phyloP scores from a whole-genome alignment of 495 filamentous ascomycete genomes.

The Chaetomium tenue region DNA sequence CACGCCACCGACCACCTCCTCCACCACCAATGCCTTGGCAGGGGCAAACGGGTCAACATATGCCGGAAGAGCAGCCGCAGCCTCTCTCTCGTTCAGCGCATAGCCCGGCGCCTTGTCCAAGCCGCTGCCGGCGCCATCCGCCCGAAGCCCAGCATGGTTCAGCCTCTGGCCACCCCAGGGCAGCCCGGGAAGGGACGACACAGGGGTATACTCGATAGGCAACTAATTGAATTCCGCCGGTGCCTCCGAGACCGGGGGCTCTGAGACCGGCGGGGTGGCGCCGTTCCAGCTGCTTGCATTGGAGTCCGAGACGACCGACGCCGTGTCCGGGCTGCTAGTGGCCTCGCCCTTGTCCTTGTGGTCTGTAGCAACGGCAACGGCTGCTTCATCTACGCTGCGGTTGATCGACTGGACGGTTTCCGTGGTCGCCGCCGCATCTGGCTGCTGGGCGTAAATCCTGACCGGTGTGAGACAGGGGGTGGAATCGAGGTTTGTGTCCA shows the following conservation, averaged over 20 bases:
- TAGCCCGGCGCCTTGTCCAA: not conserved
- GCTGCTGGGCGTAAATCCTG: not conserved
- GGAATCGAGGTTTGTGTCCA: not conserved
- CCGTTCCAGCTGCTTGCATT: constrained; percentile 6
- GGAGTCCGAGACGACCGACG: not conserved
- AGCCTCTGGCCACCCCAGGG: not conserved
- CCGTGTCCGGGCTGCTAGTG: not conserved
- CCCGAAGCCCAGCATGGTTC: not conserved
- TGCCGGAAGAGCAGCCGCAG: not conserved
- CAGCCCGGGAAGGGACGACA: not conserved
- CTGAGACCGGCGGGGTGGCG: not conserved
- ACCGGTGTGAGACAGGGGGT: not conserved
- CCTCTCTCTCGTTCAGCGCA: not conserved
- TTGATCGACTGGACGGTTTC: not conserved
- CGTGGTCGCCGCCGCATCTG: not conserved
- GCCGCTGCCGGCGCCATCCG: no score
- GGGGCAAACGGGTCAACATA: not conserved
- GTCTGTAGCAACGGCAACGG: not conserved
- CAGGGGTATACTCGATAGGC: not conserved
- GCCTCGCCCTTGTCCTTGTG: not conserved
- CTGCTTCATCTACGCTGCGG: no score
- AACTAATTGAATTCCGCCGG: not conserved
- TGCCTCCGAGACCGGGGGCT: not conserved
- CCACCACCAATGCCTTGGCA: not conserved
- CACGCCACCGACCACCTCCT: not conserved